Percentiles rank a stretch among this genome's conserved stretches.
Evolutionary conservation across 148 eudicot genomes (phyloP).

Genomic region (Vaccinium vitisidaea): DNA sequence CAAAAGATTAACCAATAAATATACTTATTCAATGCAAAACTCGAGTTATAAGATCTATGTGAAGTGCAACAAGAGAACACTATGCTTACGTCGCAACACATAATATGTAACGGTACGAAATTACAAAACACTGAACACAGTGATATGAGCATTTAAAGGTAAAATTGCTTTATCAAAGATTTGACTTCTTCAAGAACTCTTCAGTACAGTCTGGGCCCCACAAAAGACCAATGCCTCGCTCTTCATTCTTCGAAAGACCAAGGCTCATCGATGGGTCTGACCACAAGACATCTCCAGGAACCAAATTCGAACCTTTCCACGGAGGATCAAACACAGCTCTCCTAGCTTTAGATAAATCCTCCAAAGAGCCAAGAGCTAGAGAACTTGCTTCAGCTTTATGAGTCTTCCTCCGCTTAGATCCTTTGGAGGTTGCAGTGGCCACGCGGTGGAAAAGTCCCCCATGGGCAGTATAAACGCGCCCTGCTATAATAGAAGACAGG

Average conservation of each 20-base stretch:
- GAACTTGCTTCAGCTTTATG: no score
- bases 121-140: background rate
- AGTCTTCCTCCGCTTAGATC: no score
- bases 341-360: constrained; percentile 23
- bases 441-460: constrained; percentile 63
- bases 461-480: background rate
- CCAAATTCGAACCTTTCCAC: constrained; percentile 83
- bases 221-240: constrained; percentile 89
- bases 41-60: background rate
- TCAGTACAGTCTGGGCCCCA: constrained; percentile 99
- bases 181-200: constrained; percentile 65
- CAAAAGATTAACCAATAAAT: no score
- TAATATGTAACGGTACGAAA: background rate
- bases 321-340: constrained; percentile 95
- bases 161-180: constrained; percentile 20
- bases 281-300: constrained; percentile 96
- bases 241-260: constrained; percentile 84
- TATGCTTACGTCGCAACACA: no score
- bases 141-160: background rate
- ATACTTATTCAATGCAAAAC: background rate
- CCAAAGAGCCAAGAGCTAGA: no score
- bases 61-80: no score
- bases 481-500: no score
- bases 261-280: constrained; percentile 84
- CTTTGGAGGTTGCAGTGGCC: no score